Evolutionary conservation across 495 filamentous ascomycete genomes (phyloP).

Genomic region (Neurospora cerealis): DNA sequence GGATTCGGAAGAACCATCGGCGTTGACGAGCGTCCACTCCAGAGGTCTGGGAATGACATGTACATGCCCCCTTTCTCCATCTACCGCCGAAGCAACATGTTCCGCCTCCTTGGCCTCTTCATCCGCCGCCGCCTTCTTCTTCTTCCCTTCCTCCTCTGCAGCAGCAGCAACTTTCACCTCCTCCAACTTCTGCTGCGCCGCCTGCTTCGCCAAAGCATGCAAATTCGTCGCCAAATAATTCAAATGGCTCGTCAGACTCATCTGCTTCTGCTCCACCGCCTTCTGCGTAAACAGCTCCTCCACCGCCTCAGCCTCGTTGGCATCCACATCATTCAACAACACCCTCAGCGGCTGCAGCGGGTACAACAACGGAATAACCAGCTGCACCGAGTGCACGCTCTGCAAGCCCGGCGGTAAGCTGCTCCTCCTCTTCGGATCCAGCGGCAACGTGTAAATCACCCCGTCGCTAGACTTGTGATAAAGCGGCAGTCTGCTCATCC

Average conservation of each 20-base stretch:
- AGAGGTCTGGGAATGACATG: conserved; percentile 71
- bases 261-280: conserved; percentile 43
- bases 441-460: conserved; percentile 57
- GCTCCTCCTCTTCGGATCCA: conserved; percentile 54
- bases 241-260: conserved; percentile 61
- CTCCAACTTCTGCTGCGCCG: neutral
- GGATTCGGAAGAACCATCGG: conserved; percentile 11
- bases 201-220: conserved; percentile 52
- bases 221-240: conserved; percentile 73
- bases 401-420: conserved; percentile 56
- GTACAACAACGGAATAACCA: conserved; percentile 65
- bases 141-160: neutral
- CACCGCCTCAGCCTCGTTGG: conserved; percentile 48
- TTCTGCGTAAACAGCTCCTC: conserved; percentile 57
- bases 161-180: no score
- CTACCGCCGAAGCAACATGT: conserved; percentile 14
- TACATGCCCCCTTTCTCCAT: conserved; percentile 50
- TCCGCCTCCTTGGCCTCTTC: conserved; percentile 19
- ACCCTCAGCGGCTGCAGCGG: conserved; percentile 60
- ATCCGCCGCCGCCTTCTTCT: neutral
- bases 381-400: conserved; percentile 50
- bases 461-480: conserved; percentile 67
- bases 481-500: conserved; percentile 57
- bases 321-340: conserved; percentile 52
- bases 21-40: conserved; percentile 56